Evolutionary conservation across 2,329 filamentous ascomycete species (phyloP).

Genomic region (Exophiala calicioides): DNA sequence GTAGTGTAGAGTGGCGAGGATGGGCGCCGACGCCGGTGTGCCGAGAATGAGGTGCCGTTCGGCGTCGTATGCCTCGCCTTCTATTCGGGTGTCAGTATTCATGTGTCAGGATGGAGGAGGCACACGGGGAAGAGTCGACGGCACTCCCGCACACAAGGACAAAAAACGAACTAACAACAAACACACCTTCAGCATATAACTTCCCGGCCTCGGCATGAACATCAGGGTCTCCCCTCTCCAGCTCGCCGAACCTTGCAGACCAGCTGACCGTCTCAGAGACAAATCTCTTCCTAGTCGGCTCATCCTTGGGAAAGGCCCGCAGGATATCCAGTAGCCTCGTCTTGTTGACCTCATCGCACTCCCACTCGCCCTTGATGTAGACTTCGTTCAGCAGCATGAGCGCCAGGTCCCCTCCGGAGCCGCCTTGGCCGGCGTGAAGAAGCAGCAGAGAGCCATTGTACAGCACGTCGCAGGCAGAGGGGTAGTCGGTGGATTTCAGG

Average conservation of each 20-base stretch:
- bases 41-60: constrained; percentile 77
- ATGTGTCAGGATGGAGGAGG: no score
- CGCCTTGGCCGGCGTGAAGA: constrained; percentile 87
- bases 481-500: constrained; percentile 74
- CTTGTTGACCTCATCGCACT: constrained; percentile 59
- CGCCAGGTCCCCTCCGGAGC: constrained; percentile 86
- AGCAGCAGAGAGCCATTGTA: constrained; percentile 80
- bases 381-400: constrained; percentile 86
- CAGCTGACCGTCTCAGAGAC: constrained; percentile 83
- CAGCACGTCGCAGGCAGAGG: constrained; percentile 82
- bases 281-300: constrained; percentile 91
- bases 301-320: constrained; percentile 74
- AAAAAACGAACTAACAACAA: no score
- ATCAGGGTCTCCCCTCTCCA: constrained; percentile 89
- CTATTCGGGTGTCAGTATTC: constrained; percentile 46
- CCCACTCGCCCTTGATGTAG: constrained; percentile 81
- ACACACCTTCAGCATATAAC: constrained; percentile 74
- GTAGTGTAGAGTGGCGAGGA: constrained; percentile 82
- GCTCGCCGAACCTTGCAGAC: constrained; percentile 76
- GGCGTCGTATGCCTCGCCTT: constrained; percentile 89
- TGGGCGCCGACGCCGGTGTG: constrained; percentile 81
- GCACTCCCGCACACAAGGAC: no score
- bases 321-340: constrained; percentile 73
- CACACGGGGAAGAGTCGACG: no score
- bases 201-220: constrained; percentile 88